These are phyloP conservation scores for Aspergillus ibericus DNA, from an alignment of 2,329 filamentous ascomycete species.

Conservation along the genomic window DNA sequence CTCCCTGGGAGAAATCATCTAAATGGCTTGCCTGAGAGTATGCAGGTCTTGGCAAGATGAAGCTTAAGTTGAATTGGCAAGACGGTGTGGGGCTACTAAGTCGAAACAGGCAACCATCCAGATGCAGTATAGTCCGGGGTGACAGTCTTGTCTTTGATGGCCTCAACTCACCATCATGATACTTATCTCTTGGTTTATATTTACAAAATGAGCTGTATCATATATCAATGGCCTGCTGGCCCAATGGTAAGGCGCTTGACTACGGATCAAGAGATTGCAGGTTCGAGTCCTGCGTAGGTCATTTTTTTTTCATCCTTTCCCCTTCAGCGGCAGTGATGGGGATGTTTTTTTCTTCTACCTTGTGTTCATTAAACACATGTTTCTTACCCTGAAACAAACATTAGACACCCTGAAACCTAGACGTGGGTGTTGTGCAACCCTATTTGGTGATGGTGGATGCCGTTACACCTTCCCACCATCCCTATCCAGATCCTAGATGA, in stretches of 20 bases:
- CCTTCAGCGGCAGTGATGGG: not conserved
- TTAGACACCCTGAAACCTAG: no score
- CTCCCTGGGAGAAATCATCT: not conserved
- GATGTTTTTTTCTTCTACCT: no score
- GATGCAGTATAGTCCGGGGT: no score
- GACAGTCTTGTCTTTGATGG: no score
- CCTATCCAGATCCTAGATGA: no score
- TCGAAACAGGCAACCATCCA: not conserved
- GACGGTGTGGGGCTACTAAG: not conserved
- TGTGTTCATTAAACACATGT: no score
- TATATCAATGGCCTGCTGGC: conserved; percentile 23
- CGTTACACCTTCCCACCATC: no score
- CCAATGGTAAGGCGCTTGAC: conserved; percentile 54
- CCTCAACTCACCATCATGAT: not conserved
- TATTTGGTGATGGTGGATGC: no score
- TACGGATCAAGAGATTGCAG: conserved; percentile 54
- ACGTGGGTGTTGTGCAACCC: no score
- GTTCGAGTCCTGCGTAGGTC: conserved; percentile 43
- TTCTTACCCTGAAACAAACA: no score
- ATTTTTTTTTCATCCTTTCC: not conserved
- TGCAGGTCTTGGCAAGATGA: no score
- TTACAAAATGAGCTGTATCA: not conserved
- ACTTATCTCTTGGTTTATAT: not conserved
- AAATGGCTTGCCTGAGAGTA: not conserved
- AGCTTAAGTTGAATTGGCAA: not conserved